Conservation (phyloP, 306 rosid species). For the Cajanus cajan region DNA sequence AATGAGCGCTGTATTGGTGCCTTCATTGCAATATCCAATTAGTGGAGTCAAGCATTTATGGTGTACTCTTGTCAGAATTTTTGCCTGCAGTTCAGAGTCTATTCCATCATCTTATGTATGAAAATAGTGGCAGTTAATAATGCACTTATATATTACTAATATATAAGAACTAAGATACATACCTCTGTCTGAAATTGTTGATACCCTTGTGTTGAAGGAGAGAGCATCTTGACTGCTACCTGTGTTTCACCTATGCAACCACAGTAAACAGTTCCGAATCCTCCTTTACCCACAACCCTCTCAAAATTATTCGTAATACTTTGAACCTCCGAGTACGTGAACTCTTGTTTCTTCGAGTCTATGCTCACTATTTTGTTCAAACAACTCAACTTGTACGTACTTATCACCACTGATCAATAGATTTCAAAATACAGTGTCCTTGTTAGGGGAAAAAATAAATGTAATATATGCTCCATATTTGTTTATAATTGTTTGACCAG, state of each 20-base stretch:
- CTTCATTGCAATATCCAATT: conserved; percentile 22
- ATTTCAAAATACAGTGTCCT: too few relatives aligned
- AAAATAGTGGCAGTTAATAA: too few relatives aligned
- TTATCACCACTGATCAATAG: not conserved
- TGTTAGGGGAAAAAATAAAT: too few relatives aligned
- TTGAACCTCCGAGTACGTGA: conserved; percentile 35
- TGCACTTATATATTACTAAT: too few relatives aligned
- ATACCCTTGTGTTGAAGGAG: conserved; percentile 41
- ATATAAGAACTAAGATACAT: too few relatives aligned
- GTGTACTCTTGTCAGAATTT: not conserved
- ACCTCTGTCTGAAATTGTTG: conserved; percentile 31
- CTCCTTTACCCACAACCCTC: conserved; percentile 46
- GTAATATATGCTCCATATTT: too few relatives aligned
- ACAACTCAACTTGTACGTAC: not conserved
- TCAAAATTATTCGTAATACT: conserved; percentile 45
- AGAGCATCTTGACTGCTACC: conserved; percentile 50
- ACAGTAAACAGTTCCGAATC: conserved; percentile 48
- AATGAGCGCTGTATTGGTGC: conserved; percentile 28
- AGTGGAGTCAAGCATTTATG: not conserved
- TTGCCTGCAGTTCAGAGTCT: not conserved
- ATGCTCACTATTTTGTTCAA: not conserved
- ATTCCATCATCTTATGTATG: not conserved
- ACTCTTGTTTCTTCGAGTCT: conserved; percentile 17
- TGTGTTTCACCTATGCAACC: conserved; percentile 36
- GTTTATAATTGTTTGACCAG: too few relatives aligned